Conservation (phyloP, 805 yeast species). For the Cyberlindnera mrakii region DNA sequence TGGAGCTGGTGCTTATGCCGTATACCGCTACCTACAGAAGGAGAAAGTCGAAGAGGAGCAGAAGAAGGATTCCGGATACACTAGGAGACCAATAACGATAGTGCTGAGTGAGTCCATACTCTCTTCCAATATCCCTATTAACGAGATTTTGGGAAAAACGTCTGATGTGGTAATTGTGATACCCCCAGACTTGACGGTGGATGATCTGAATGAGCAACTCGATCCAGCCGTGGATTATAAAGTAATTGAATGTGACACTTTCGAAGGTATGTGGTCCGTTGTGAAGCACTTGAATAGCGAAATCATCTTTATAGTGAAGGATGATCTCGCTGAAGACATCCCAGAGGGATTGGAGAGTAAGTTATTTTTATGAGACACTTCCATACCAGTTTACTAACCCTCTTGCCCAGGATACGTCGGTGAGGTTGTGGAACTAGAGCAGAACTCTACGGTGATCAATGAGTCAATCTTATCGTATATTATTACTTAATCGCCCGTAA, state of each 20-base stretch:
- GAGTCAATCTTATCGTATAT: constrained; percentile 19
- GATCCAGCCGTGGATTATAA: constrained; percentile 24
- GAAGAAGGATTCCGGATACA: constrained; percentile 8
- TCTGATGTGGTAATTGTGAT: constrained; percentile 30
- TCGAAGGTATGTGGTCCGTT: constrained; percentile 47
- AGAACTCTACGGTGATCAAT: constrained; percentile 17
- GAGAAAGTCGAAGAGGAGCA: neutral
- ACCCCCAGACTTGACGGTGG: constrained; percentile 24
- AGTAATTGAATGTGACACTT: constrained; percentile 35
- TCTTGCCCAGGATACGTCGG: constrained; percentile 21
- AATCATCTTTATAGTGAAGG: constrained; percentile 22
- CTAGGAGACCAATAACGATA: constrained; percentile 19
- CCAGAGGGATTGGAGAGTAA: constrained; percentile 25
- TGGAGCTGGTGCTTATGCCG: constrained; percentile 7
- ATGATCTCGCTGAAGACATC: constrained; percentile 22
- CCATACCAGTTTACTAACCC: neutral
- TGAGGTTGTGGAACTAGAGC: constrained; percentile 21
- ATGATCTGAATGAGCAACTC: constrained; percentile 16
- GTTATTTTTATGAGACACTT: neutral
- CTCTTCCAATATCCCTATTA: constrained; percentile 20
- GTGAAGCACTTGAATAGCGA: constrained; percentile 43
- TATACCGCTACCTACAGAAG: constrained; percentile 6
- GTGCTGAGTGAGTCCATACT: constrained; percentile 23
- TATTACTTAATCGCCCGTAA: constrained; percentile 22
- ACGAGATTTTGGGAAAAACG: constrained; percentile 20